Evolutionary conservation across 305 asterid species (phyloP).

Genomic region (Andrographis paniculata): DNA sequence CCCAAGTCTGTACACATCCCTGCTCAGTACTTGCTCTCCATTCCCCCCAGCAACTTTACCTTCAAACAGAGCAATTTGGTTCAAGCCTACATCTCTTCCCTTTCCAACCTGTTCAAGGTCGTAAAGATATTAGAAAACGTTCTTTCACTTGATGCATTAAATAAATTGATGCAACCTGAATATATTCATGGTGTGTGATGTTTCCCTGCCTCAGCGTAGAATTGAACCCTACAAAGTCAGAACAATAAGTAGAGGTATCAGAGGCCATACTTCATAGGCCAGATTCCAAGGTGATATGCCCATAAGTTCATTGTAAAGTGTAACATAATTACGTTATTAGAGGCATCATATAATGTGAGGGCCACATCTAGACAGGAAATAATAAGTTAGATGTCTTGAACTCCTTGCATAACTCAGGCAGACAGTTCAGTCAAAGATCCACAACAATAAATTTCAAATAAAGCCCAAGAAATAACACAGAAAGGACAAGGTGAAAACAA

Average conservation of each 20-base stretch:
- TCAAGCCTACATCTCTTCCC: conserved; percentile 99
- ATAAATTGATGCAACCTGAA: conserved; percentile 53
- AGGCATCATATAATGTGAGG: too few relatives aligned
- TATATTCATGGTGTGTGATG: conserved; percentile 94
- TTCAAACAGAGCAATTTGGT: conserved; percentile 95
- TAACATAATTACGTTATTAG: too few relatives aligned
- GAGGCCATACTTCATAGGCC: not conserved
- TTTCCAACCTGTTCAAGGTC: conserved; percentile 69
- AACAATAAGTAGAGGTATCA: conserved; percentile 7
- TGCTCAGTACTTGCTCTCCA: conserved; percentile 97
- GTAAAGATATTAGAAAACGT: conserved; percentile 18
- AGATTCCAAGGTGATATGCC: not conserved
- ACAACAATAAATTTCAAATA: too few relatives aligned
- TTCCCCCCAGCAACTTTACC: conserved; percentile 99
- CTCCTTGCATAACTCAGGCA: too few relatives aligned
- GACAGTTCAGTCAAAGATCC: too few relatives aligned
- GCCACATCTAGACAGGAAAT: too few relatives aligned
- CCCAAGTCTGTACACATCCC: conserved; percentile 96
- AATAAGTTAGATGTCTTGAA: too few relatives aligned
- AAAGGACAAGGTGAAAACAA: too few relatives aligned
- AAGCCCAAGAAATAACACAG: too few relatives aligned
- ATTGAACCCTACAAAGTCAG: conserved; percentile 70
- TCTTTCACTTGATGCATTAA: conserved; percentile 12
- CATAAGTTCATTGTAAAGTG: not conserved
- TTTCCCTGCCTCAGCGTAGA: conserved; percentile 98